A percentile compares a stretch with the other conserved stretches of the same genome.
Conservation (phyloP, 306 rosid genomes). For the Trifolium dubium region DNA sequence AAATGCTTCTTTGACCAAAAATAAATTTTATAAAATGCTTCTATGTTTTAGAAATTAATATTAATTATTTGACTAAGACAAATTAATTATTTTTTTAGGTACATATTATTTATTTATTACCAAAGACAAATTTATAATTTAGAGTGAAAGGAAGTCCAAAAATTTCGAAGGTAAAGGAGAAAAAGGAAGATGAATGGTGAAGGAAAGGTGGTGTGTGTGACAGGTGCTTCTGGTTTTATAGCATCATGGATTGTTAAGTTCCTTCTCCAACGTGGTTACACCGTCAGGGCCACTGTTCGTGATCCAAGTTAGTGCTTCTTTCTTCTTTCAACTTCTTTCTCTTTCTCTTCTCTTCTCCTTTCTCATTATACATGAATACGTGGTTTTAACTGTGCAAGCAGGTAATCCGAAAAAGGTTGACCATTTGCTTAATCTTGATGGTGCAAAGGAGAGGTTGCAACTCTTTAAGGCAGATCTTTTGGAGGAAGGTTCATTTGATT, state of each 20-base stretch:
- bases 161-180: background rate
- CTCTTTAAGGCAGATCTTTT: slow-evolving; percentile 56
- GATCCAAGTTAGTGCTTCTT: slow-evolving; percentile 43
- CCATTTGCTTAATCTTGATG: slow-evolving; percentile 57
- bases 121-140: too few species aligned
- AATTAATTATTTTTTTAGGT: too few species aligned
- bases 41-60: too few species aligned
- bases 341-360: background rate
- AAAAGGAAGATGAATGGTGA: slow-evolving; percentile 30
- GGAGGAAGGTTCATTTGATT: slow-evolving; percentile 59
- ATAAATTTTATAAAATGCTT: too few species aligned
- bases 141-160: background rate
- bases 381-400: background rate
- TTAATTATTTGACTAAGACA: too few species aligned
- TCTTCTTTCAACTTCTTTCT: background rate
- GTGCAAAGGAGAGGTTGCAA: slow-evolving; percentile 63
- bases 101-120: too few species aligned
- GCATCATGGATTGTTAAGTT: slow-evolving; percentile 62
- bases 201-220: slow-evolving; percentile 53
- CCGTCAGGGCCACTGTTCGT: slow-evolving; percentile 56
- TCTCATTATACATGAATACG: background rate
- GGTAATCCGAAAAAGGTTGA: slow-evolving; percentile 52
- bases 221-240: slow-evolving; percentile 59
- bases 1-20: too few species aligned
- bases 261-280: slow-evolving; percentile 57